A percentile compares a stretch with the other conserved stretches of the same genome.
Conservation (phyloP, 495 filamentous ascomycete genomes). For the Penicillium robsamsonii region DNA sequence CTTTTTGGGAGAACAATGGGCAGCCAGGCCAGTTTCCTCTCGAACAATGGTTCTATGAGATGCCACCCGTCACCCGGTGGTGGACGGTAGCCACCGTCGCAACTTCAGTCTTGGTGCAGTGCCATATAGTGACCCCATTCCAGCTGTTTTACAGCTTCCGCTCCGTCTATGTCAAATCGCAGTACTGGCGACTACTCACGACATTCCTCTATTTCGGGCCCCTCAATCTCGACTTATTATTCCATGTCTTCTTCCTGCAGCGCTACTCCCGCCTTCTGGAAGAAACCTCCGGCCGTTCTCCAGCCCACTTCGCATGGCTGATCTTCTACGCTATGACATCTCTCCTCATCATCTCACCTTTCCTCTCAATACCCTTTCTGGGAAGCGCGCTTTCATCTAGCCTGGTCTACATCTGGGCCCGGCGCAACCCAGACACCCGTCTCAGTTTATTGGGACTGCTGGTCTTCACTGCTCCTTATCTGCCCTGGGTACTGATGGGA, state of each 20-base stretch:
- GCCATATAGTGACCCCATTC: constrained; percentile 83
- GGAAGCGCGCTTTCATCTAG: constrained; percentile 85
- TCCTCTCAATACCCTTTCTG: constrained; percentile 84
- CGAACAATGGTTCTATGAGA: constrained; percentile 97
- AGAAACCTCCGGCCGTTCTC: constrained; percentile 83
- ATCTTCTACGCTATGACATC: constrained; percentile 77
- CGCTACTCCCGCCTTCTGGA: constrained; percentile 95
- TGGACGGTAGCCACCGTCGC: constrained; percentile 93
- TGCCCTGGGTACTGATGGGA: constrained; percentile 94
- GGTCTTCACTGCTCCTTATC: constrained; percentile 88
- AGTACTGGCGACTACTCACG: constrained; percentile 95
- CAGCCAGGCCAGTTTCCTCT: constrained; percentile 71
- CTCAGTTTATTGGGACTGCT: constrained; percentile 88
- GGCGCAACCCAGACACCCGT: constrained; percentile 86
- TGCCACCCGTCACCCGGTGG: constrained; percentile 91
- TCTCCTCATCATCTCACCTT: constrained; percentile 75
- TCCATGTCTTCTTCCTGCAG: constrained; percentile 98
- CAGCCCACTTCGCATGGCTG: constrained; percentile 93
- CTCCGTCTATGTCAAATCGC: constrained; percentile 82
- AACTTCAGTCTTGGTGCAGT: constrained; percentile 89
- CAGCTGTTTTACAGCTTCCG: constrained; percentile 96
- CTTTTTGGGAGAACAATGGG: constrained; percentile 51
- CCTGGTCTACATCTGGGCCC: constrained; percentile 97
- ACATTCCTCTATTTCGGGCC: constrained; percentile 98
- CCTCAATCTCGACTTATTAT: constrained; percentile 88